These are phyloP conservation scores for Fragaria vesca DNA, from an alignment of 306 rosid species.

Conservation along the genomic window DNA sequence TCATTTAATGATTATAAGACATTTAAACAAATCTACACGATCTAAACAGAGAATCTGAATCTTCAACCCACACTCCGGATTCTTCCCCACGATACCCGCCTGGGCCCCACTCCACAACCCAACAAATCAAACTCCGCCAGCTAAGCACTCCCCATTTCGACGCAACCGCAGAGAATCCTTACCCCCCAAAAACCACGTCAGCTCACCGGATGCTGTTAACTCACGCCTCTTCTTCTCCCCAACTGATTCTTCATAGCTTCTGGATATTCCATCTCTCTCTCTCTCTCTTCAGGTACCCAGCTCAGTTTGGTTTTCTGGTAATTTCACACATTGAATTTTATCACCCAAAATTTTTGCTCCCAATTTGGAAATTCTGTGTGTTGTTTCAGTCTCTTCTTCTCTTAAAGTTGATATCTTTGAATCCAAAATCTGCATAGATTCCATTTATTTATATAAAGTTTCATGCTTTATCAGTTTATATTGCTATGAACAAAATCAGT, in stretches of 20 bases:
- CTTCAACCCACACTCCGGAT: too few species aligned
- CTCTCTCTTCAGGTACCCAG: neutral
- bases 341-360: neutral
- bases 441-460: neutral
- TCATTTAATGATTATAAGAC: too few species aligned
- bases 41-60: too few species aligned
- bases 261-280: neutral
- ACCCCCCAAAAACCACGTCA: neutral
- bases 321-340: neutral
- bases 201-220: slow-evolving; percentile 8
- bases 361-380: neutral
- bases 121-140: neutral
- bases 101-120: too few species aligned
- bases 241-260: neutral
- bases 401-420: neutral
- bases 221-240: slow-evolving; percentile 21
- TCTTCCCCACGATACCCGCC: too few species aligned
- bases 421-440: neutral
- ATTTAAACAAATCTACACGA: too few species aligned
- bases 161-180: neutral
- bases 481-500: neutral
- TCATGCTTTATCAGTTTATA: neutral
- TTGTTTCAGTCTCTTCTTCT: neutral
- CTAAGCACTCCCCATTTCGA: neutral
- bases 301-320: neutral